Conservation (phyloP, 148 eudicot genomes). For the Rhododendron mucronatum region DNA sequence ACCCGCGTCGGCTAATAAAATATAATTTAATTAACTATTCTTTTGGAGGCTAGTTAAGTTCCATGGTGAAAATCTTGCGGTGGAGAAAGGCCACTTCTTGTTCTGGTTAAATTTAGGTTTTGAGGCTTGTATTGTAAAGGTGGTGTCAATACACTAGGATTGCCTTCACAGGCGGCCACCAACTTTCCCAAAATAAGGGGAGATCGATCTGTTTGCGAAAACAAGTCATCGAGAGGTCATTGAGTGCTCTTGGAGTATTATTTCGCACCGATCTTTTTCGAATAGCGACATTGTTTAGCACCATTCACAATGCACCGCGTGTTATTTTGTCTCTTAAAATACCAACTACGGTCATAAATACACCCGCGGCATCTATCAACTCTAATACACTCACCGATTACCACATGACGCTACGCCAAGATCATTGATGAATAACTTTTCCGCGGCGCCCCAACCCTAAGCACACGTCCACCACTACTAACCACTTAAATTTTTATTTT, state of each 20-base stretch:
- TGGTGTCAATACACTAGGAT: not conserved
- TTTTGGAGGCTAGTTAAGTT: not conserved
- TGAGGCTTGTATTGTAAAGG: not conserved
- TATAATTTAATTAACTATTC: not conserved
- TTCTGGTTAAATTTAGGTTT: too few species aligned
- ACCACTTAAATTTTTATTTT: too few species aligned
- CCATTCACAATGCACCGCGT: not conserved
- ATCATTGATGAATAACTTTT: not conserved
- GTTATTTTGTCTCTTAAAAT: not conserved
- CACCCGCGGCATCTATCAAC: not conserved
- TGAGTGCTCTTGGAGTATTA: not conserved
- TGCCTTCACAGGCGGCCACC: slow-evolving; percentile 30
- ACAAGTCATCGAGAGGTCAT: not conserved
- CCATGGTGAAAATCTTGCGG: not conserved
- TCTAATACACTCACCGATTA: too few species aligned
- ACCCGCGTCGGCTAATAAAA: not conserved
- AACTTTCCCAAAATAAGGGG: slow-evolving; percentile 13
- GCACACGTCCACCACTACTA: too few species aligned
- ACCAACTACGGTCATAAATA: not conserved
- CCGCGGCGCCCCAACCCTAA: not conserved
- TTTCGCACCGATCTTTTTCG: not conserved
- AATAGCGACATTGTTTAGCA: not conserved
- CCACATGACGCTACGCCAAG: not conserved
- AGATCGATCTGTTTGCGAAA: not conserved
- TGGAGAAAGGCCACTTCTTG: too few species aligned